Conservation (phyloP, 2,329 filamentous ascomycete species). For the Hymenoscyphus occultus region DNA sequence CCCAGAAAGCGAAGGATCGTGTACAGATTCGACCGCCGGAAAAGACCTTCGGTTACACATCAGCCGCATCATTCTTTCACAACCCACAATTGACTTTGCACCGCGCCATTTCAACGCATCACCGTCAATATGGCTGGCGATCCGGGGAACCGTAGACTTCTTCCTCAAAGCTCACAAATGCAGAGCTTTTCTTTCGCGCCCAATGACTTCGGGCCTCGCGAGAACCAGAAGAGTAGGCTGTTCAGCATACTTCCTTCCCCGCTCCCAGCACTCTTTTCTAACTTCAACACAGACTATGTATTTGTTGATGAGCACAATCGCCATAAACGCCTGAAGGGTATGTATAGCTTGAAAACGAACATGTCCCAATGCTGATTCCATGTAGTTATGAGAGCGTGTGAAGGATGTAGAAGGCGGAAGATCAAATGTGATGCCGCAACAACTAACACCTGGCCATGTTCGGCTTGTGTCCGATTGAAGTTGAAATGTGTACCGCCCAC, state of each 20-base stretch:
- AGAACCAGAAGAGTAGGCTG: conserved; percentile 78
- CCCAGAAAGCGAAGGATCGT: conserved; percentile 9
- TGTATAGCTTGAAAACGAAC: conserved; percentile 12
- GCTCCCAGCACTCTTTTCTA: conserved; percentile 28
- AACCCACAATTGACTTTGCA: conserved; percentile 7
- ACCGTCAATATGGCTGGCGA: conserved; percentile 58
- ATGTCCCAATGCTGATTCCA: conserved; percentile 22
- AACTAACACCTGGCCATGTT: conserved; percentile 96
- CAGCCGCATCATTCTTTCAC: conserved; percentile 1
- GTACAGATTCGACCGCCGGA: not conserved
- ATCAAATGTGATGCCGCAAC: conserved; percentile 98
- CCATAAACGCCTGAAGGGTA: conserved; percentile 94
- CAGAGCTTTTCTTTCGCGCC: conserved; percentile 75
- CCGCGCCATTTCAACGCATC: conserved; percentile 13
- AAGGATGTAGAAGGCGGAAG: conserved; percentile 90
- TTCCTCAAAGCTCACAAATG: conserved; percentile 68
- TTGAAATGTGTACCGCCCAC: conserved; percentile 83
- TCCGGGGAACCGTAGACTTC: conserved; percentile 56
- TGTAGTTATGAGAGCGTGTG: conserved; percentile 94
- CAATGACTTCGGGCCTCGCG: conserved; percentile 59
- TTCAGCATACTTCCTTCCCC: not conserved
- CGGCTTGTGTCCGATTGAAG: conserved; percentile 87
- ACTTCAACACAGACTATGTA: conserved; percentile 74
- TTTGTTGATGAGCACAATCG: conserved; percentile 99
- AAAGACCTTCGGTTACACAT: conserved; percentile 4